Percentiles rank a stretch among this genome's conserved stretches.
Conservation (phyloP, 2,329 filamentous ascomycete genomes). For the Pseudofabraea citricarpa region DNA sequence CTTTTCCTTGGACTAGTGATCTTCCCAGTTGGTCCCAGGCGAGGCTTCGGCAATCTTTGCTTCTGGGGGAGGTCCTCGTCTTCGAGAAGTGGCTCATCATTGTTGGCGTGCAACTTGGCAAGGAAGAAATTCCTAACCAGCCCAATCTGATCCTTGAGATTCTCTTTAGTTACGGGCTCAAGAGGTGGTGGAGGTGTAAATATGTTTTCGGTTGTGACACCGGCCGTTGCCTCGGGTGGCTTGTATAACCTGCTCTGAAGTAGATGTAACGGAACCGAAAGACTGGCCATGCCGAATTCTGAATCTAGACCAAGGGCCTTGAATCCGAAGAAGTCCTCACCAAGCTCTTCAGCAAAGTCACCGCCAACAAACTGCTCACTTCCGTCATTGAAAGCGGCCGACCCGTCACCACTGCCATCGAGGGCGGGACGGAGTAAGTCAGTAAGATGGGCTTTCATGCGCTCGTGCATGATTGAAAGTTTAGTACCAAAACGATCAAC, state of each 20-base stretch:
- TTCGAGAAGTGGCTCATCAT: conserved; percentile 78
- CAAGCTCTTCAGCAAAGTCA: conserved; percentile 95
- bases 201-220: conserved; percentile 44
- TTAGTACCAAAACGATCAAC: conserved; percentile 81
- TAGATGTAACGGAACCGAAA: conserved; percentile 90
- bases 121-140: conserved; percentile 90
- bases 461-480: conserved; percentile 80
- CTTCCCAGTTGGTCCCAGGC: conserved; percentile 73
- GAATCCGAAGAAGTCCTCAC: conserved; percentile 99
- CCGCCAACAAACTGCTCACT: conserved; percentile 96
- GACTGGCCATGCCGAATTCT: conserved; percentile 81
- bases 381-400: conserved; percentile 88
- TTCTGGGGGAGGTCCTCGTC: conserved; percentile 94
- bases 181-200: conserved; percentile 66
- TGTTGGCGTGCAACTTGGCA: conserved; percentile 79
- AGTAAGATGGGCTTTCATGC: conserved; percentile 89
- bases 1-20: conserved; percentile 82
- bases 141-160: conserved; percentile 74
- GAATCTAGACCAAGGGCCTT: conserved; percentile 88
- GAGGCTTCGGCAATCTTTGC: conserved; percentile 61
- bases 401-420: conserved; percentile 77
- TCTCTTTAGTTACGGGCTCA: conserved; percentile 75
- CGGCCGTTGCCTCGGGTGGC: conserved; percentile 63
- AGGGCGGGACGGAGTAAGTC: conserved; percentile 90
- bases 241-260: conserved; percentile 86